Conservation (phyloP, 1,284 basidiomycete genomes). For the Cryptococcus sp. region DNA sequence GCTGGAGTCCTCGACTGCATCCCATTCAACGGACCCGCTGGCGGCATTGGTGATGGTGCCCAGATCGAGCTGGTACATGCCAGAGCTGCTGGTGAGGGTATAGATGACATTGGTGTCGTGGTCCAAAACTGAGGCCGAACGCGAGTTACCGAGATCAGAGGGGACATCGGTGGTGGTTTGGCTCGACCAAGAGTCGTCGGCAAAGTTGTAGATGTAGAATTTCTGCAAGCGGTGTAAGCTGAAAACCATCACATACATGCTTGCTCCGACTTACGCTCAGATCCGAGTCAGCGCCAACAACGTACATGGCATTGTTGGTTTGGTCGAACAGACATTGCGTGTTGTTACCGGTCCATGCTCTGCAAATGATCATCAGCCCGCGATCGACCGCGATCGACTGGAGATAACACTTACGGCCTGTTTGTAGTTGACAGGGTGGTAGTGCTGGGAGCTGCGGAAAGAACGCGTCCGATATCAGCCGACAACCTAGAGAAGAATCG, state of each 20-base stretch:
- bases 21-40: slow-evolving; percentile 63
- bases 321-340: slow-evolving; percentile 53
- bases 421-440: slow-evolving; percentile 40
- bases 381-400: background rate
- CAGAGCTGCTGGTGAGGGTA: slow-evolving; percentile 35
- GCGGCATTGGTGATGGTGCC: slow-evolving; percentile 62
- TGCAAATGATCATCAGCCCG: slow-evolving; percentile 14
- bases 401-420: slow-evolving; percentile 39
- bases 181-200: slow-evolving; percentile 49
- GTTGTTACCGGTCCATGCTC: slow-evolving; percentile 51
- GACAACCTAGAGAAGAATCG: background rate
- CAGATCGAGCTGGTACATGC: slow-evolving; percentile 68
- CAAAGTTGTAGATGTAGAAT: slow-evolving; percentile 54
- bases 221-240: slow-evolving; percentile 23
- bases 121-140: slow-evolving; percentile 67
- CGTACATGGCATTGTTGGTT: slow-evolving; percentile 65
- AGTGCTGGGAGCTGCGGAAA: slow-evolving; percentile 34
- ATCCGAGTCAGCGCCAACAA: slow-evolving; percentile 72
- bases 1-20: slow-evolving; percentile 59
- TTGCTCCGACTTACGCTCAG: slow-evolving; percentile 55
- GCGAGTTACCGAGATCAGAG: slow-evolving; percentile 38
- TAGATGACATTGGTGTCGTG: slow-evolving; percentile 85
- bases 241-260: background rate
- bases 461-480: no score
- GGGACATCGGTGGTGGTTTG: slow-evolving; percentile 48